Evolutionary conservation across 2,329 filamentous ascomycete genomes (phyloP), one percentile per base, ranked within the genome.

Genomic region (Phialocephala subalpina): DNA sequence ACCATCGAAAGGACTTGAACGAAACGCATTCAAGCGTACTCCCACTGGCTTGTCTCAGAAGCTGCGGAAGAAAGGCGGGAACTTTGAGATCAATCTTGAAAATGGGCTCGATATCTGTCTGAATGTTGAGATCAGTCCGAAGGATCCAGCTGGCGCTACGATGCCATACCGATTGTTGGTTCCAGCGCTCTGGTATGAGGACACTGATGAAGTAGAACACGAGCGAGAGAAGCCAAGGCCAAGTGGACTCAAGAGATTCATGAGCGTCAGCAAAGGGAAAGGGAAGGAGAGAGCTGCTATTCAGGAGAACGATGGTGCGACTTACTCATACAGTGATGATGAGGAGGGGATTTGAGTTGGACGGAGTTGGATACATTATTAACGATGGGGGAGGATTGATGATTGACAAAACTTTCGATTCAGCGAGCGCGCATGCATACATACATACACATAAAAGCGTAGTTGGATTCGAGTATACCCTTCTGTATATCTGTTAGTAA

Each of bases 111-210:
- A 97, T 70, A 90, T 99, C 40, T 92, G 89, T 59, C 80, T 99
- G 52, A 97, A 97, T 73, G 89, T 97, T 68, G 96, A 99, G 80
- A 88, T 97, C 67, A 94, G 91, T 73, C 87, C 92, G 53, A 89
- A 88, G 69, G 94, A 99, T 73, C 95, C 96, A 0, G 86, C 92
- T 0, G 97, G 96, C 16, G 93, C 93, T 69, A 99, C 96, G 0
- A 87, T 89, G 59, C 93, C 94, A 9, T 99, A 99, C 77, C 85
- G 93, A 45, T 81, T 99, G 5, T 84, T 98, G 1, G 90, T 99
- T 5, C 96, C 97, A 12, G 88, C 89, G 61, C 81, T 99, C 60
- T 85, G 84, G 78, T 90, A 89, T 63, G 72, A 76, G 22, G 73
- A 75, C 45, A 63, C 11, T 11, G 49, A 53, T 16, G 3, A 53